Evolutionary conservation across 352 stramenopile species (phyloP), one percentile per base, ranked within the genome.

Genomic region (Phytophthora litchii): DNA sequence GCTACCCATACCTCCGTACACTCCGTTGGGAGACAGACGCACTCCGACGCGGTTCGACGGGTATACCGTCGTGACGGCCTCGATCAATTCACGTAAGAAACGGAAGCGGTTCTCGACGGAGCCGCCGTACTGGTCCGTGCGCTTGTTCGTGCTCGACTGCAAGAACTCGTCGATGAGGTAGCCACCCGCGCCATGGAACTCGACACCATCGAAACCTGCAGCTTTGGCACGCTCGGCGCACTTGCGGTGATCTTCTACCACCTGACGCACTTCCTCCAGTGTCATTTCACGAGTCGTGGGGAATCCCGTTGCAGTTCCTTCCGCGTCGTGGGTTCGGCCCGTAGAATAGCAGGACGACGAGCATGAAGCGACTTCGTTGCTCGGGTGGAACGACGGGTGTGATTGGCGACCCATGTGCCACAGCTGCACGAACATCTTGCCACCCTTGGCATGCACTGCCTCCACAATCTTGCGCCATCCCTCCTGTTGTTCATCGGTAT

Each of bases 161-260:
- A 97, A 60, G 62, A 97, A 96, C 52, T 96, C 72, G 53, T 97
- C 88, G 40, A 98, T 69, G 10, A 98, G 64, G 44, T 97, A 98
- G 10, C 91, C 92, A 37, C 97, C 92, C 2, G 86, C 92, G 17
- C 35, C 66, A 68, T 97, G 92, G 95, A 72, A 57, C 38, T 72
- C 64, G 9, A 72, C 64, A 12, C 64, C 64, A 23, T 68, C 64
- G 19, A 74, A 97, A 6, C 92, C 92, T 17, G 89, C 89, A 14
- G 86, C 64, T 37, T 89, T 83, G 10, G 78, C 73, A 1, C 73
- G 74, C 32, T 64, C 61, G 0, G 89, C 88, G 4, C 65, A 81
- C 47, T 80, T 61, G 17, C 69, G 66, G 67, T 80, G 95, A 42
- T 93, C 83, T 25, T 88, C 54, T 10, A 96, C 67, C 4, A 75